phyloP scores from a whole-genome alignment of 257 asterid genomes.

The Capsicum rhomboideum region DNA sequence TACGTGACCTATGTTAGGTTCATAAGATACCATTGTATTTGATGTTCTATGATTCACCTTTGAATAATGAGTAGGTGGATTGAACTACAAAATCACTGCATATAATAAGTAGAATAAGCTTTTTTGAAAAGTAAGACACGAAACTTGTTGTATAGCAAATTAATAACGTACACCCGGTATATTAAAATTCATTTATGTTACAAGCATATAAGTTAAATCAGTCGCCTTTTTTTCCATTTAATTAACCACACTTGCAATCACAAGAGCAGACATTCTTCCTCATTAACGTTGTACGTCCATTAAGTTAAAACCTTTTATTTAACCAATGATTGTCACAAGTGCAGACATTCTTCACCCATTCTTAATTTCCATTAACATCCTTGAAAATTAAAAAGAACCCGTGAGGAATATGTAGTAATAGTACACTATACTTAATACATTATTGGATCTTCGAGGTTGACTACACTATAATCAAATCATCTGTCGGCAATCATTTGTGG shows the following conservation, averaged over 20 bases:
- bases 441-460: background rate
- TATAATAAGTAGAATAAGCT: background rate
- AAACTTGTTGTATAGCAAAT: no score
- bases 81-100: no score
- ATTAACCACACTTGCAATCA: background rate
- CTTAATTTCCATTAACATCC: background rate
- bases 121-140: no score
- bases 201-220: background rate
- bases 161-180: background rate
- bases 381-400: background rate
- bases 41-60: no score
- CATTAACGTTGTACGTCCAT: background rate
- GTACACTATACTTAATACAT: background rate
- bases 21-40: no score
- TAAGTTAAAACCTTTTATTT: background rate
- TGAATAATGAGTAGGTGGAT: no score
- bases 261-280: background rate
- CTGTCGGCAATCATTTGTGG: background rate
- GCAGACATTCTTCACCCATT: background rate
- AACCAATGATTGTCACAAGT: background rate
- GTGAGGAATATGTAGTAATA: background rate
- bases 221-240: background rate
- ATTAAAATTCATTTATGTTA: no score
- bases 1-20: no score
- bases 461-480: background rate